These are phyloP conservation scores for Aphanomyces euteiches DNA, from an alignment of 352 stramenopile genomes.

Conservation along the genomic window DNA sequence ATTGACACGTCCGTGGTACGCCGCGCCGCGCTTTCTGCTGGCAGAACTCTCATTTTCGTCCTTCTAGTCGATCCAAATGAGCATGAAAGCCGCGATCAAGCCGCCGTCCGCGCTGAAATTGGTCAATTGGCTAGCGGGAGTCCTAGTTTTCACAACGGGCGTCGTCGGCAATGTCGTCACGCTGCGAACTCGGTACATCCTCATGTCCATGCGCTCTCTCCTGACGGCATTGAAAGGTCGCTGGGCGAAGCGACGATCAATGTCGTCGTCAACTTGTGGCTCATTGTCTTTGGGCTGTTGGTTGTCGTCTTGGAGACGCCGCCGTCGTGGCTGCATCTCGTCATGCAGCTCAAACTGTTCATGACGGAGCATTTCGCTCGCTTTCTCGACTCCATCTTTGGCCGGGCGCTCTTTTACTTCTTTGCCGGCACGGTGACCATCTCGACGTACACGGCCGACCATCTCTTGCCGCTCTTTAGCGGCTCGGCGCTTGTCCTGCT, in stretches of 20 bases:
- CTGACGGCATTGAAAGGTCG: not conserved
- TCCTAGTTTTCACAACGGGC: slow-evolving; percentile 17
- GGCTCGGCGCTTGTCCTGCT: not conserved
- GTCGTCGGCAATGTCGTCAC: slow-evolving; percentile 18
- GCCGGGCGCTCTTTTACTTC: slow-evolving; percentile 16
- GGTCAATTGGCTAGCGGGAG: slow-evolving; percentile 7
- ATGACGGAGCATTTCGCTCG: slow-evolving; percentile 16
- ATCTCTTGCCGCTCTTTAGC: slow-evolving; percentile 12
- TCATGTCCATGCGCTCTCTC: not conserved
- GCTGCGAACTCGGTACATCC: not conserved
- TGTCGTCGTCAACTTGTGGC: slow-evolving; percentile 25
- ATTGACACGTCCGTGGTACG: slow-evolving; percentile 5
- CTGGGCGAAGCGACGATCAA: not conserved
- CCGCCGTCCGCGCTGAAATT: slow-evolving; percentile 15
- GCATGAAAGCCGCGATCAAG: not conserved
- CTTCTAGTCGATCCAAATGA: not conserved
- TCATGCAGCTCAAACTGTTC: not conserved
- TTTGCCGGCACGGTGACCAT: slow-evolving; percentile 20
- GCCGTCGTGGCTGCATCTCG: not conserved
- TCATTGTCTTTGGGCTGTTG: slow-evolving; percentile 24
- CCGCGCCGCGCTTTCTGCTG: no score
- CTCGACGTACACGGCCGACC: slow-evolving; percentile 18
- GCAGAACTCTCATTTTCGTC: no score
- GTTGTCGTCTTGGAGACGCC: slow-evolving; percentile 27
- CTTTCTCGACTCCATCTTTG: slow-evolving; percentile 27